Percentiles rank a stretch among this genome's conserved stretches.
Evolutionary conservation across 1,284 basidiomycete genomes (phyloP).

Genomic region (Boletus sp.): DNA sequence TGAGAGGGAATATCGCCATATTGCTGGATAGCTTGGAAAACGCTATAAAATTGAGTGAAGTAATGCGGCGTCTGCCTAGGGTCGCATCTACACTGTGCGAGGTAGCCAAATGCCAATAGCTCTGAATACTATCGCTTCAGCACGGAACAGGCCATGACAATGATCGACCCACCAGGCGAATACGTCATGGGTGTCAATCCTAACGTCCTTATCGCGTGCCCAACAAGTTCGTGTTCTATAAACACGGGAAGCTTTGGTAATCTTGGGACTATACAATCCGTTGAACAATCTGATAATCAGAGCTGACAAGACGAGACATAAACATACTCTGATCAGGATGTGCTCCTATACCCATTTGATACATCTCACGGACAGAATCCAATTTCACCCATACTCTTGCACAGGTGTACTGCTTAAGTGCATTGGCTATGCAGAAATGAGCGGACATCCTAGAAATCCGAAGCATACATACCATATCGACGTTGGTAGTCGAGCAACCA

Average conservation of each 20-base stretch:
- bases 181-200: conserved; percentile 64
- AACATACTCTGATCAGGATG: conserved; percentile 69
- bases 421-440: conserved; percentile 25
- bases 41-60: conserved; percentile 52
- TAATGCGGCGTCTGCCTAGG: conserved; percentile 57
- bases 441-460: not conserved
- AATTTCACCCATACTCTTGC: conserved; percentile 48
- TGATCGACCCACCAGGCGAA: conserved; percentile 47
- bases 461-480: conserved; percentile 39
- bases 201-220: conserved; percentile 43
- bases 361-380: conserved; percentile 60
- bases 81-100: conserved; percentile 75
- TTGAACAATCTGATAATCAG: conserved; percentile 4
- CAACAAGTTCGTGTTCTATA: conserved; percentile 37
- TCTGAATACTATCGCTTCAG: conserved; percentile 39
- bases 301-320: conserved; percentile 22
- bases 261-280: conserved; percentile 45
- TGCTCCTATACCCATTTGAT: conserved; percentile 66
- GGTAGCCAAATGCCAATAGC: conserved; percentile 68
- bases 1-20: conserved; percentile 40
- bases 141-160: not conserved
- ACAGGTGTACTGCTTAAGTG: conserved; percentile 40
- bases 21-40: conserved; percentile 48
- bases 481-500: conserved; percentile 60
- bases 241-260: conserved; percentile 42